Evolutionary conservation across 2,329 filamentous ascomycete species (phyloP), one percentile per base, ranked within the genome.

Genomic region (Fusarium palustre): DNA sequence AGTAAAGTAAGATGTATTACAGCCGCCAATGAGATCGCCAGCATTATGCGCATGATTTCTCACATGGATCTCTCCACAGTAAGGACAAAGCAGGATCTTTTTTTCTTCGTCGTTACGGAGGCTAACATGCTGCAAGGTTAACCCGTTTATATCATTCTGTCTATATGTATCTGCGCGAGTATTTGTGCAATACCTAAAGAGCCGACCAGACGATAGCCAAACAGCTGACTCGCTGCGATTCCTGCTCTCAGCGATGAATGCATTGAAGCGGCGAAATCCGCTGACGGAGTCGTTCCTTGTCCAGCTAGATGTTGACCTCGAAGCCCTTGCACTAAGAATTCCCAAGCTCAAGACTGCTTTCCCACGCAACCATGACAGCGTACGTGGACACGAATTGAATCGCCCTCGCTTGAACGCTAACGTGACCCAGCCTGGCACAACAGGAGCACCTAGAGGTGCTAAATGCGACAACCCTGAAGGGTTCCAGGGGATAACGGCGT

Each of bases 111-210:
- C 7, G 16, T 5, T 45, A n/a, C 20, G 22, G 22, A 46, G 15
- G 39, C 70, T 78, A 60, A 81, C 61, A 53, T 47, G 8, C 8
- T 3, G 22, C 15, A 64, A 97, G 93, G 93, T 97, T 88, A 97
- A 97, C 71, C 93, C 95, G 0, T 98, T 97, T 77, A 91, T 97
- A 73, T 94, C 93, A 0, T 98, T 98, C 79, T 97, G 94, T 76
- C 86, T 99, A 43, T 98, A 97, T 74, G 94, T 98, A n/a, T 92
- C 95, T 13, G 93, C 95, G 24, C 88, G 96, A 53, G 95, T 98
- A 0, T 98, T 98, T 76, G 91, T 98, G 10, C 95, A 98, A 77
- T 97, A 97, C 75, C 85, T 98, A n/a, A 97, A 97, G 79, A 96
- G 92, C 59, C 87, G 91, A n/a, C 93, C 94, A 1, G 91, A 95